Evolutionary conservation across 169 alveolate genomes (phyloP).

Genomic region (Eimeria brunetti): DNA sequence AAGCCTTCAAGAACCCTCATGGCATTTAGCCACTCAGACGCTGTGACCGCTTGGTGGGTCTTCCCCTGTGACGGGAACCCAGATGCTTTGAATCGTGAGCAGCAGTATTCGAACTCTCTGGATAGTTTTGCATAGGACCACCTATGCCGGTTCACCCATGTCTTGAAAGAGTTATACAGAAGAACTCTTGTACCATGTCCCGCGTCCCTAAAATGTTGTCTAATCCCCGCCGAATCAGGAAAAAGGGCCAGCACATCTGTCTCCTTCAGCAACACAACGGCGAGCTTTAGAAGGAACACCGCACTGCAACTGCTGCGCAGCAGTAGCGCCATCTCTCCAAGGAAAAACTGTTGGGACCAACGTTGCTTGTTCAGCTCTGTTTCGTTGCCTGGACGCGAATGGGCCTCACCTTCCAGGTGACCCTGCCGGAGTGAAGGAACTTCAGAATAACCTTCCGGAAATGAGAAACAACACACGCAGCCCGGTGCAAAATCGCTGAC

Average conservation of each 20-base stretch:
- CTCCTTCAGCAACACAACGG: constrained; percentile 7
- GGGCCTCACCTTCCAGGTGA: constrained; percentile 40
- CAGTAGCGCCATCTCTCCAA: constrained; percentile 19
- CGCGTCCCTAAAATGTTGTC: background rate
- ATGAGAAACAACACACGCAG: constrained; percentile 2
- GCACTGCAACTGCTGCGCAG: constrained; percentile 55
- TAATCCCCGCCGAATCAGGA: background rate
- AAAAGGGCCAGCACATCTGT: background rate
- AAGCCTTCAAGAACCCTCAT: constrained; percentile 28
- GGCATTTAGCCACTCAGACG: background rate
- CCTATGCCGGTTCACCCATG: constrained; percentile 52
- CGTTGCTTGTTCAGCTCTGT: constrained; percentile 40
- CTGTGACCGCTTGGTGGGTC: background rate
- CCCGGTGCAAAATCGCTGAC: background rate
- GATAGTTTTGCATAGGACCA: constrained; percentile 9
- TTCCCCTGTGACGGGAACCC: background rate
- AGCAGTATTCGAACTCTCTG: background rate
- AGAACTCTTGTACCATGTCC: background rate
- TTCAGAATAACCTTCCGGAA: constrained; percentile 37
- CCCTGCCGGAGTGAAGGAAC: constrained; percentile 62
- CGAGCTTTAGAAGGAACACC: background rate
- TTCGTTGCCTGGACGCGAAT: background rate
- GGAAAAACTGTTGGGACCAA: constrained; percentile 37
- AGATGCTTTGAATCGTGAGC: background rate
- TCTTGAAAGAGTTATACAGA: constrained; percentile 34